phyloP scores from a whole-genome alignment of 805 yeast genomes.

The Kazachstania bromeliacearum region DNA sequence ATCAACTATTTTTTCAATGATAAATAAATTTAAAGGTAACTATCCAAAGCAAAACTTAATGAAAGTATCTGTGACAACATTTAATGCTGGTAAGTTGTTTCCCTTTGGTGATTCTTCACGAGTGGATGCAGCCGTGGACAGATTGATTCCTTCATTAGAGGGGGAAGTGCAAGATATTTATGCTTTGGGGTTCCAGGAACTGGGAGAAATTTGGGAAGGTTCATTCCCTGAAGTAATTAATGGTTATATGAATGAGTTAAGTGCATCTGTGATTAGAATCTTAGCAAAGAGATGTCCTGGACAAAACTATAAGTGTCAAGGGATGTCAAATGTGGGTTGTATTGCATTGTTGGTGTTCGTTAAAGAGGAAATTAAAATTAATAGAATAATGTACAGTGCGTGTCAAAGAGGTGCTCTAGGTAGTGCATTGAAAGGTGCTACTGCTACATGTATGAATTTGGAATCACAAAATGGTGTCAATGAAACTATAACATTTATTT shows the following conservation, averaged over 20 bases:
- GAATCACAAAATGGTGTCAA: no score
- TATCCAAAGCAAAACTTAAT: neutral
- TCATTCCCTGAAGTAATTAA: constrained; percentile 34
- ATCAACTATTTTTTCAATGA: neutral
- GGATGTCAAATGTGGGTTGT: neutral
- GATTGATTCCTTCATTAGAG: constrained; percentile 29
- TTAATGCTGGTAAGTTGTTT: constrained; percentile 45
- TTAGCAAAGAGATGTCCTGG: constrained; percentile 31
- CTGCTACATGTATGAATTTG: no score
- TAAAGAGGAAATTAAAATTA: constrained; percentile 28
- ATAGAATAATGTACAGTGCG: constrained; percentile 25
- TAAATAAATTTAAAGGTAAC: neutral
- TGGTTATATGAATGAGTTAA: constrained; percentile 25
- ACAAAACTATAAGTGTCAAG: constrained; percentile 31
- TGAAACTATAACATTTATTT: constrained; percentile 49
- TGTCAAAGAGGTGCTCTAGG: constrained; percentile 48
- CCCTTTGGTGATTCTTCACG: constrained; percentile 31
- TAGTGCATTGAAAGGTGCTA: constrained; percentile 70
- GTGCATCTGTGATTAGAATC: constrained; percentile 32
- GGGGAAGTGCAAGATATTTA: constrained; percentile 31
- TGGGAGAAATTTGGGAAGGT: constrained; percentile 48
- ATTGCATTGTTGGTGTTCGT: constrained; percentile 35
- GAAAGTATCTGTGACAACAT: constrained; percentile 32
- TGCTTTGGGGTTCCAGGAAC: constrained; percentile 61
- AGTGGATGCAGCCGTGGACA: constrained; percentile 27